Percentiles rank a stretch among this genome's conserved stretches.
phyloP scores from a whole-genome alignment of 768 basidiomycete genomes.

The Harrya chromipes region DNA sequence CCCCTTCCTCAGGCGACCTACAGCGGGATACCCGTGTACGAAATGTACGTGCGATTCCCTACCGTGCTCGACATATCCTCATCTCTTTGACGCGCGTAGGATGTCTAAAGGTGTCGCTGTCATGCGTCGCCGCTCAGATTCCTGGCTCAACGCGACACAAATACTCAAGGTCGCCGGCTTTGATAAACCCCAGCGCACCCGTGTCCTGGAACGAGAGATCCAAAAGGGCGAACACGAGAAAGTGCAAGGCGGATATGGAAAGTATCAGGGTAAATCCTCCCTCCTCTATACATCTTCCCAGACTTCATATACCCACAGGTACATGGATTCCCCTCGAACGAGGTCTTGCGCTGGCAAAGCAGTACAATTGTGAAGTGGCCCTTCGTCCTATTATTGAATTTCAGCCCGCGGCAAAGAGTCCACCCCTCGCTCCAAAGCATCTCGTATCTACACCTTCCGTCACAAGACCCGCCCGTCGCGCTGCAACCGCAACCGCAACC shows the following conservation, averaged over 20 bases:
- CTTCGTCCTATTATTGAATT: constrained; percentile 95
- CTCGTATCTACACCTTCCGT: constrained; percentile 66
- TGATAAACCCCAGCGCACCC: constrained; percentile 97
- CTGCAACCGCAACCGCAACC: constrained; percentile 4
- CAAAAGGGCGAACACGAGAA: constrained; percentile 99
- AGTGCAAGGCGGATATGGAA: constrained; percentile 98
- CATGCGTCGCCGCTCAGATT: constrained; percentile 94
- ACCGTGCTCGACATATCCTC: constrained; percentile 33
- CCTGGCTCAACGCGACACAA: constrained; percentile 98
- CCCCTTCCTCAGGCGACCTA: constrained; percentile 68
- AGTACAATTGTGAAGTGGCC: constrained; percentile 87
- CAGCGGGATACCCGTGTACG: constrained; percentile 90
- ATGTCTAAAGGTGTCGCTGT: constrained; percentile 96
- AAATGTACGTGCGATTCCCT: constrained; percentile 63
- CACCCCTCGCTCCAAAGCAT: constrained; percentile 96
- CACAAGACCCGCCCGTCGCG: constrained; percentile 28
- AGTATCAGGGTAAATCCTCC: constrained; percentile 86
- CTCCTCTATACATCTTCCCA: neutral
- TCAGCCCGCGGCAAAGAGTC: constrained; percentile 83
- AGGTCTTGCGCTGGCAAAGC: constrained; percentile 79
- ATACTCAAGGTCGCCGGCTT: constrained; percentile 99
- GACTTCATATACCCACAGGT: constrained; percentile 46
- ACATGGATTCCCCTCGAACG: constrained; percentile 98
- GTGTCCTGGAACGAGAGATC: constrained; percentile 95
- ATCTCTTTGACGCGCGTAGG: constrained; percentile 51